phyloP scores from a whole-genome alignment of 495 filamentous ascomycete species.

The Glonium stellatum region DNA sequence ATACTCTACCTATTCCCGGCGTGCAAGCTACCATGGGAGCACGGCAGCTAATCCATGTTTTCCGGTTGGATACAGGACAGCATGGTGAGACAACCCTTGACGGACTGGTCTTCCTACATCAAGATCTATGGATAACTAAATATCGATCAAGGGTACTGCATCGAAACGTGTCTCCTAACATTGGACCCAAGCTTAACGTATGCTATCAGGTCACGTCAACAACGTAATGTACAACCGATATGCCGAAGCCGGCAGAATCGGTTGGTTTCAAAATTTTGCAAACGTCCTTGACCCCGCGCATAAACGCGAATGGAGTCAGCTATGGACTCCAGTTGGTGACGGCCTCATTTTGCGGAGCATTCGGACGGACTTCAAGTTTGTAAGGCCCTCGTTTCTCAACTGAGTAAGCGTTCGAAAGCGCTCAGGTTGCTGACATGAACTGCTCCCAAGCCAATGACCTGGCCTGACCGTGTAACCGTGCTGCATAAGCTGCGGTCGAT shows the following conservation, averaged over 20 bases:
- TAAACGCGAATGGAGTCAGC: constrained; percentile 58
- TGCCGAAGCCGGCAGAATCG: constrained; percentile 76
- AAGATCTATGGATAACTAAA: constrained; percentile 18
- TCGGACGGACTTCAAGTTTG: constrained; percentile 86
- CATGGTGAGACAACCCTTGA: constrained; percentile 44
- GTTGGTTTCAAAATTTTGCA: constrained; percentile 75
- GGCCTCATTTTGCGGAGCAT: constrained; percentile 80
- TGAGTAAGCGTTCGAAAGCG: background rate
- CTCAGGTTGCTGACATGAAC: background rate
- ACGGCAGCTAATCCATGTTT: constrained; percentile 15
- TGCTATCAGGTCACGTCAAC: constrained; percentile 67
- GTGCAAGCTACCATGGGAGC: constrained; percentile 5
- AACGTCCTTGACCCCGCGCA: constrained; percentile 60
- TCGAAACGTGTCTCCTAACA: background rate
- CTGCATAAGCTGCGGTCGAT: constrained; percentile 71
- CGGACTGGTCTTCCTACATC: constrained; percentile 3
- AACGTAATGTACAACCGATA: constrained; percentile 80
- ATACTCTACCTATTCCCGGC: constrained; percentile 12
- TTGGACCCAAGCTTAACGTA: background rate
- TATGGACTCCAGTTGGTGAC: constrained; percentile 56
- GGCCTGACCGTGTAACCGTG: constrained; percentile 78
- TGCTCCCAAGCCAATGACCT: constrained; percentile 67
- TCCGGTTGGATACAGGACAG: constrained; percentile 41
- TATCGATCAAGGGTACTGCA: constrained; percentile 21
- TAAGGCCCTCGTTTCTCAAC: constrained; percentile 36